Conservation (phyloP, 2,329 filamentous ascomycete genomes). For the Nothopassalora personata region DNA sequence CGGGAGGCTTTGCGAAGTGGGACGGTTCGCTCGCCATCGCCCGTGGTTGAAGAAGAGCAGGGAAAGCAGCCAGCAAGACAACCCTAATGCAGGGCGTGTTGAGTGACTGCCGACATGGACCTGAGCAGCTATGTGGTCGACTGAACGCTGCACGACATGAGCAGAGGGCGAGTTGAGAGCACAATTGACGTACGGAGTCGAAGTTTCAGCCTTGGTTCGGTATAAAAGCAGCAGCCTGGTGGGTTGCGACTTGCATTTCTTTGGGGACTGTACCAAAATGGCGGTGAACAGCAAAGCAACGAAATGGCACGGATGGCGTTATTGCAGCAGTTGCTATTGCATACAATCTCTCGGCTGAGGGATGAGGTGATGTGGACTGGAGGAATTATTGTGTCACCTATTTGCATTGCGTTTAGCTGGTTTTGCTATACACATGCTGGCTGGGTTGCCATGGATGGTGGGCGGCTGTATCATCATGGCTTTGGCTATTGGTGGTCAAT, state of each 20-base stretch:
- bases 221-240: constrained; percentile 9
- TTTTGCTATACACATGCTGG: background rate
- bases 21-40: constrained; percentile 25
- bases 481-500: background rate
- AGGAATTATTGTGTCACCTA: background rate
- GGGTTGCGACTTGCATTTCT: constrained; percentile 5
- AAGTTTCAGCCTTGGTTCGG: constrained; percentile 12
- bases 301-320: constrained; percentile 2
- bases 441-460: background rate
- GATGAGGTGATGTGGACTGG: background rate
- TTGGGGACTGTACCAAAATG: constrained; percentile 12
- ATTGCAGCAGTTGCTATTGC: background rate
- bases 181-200: constrained; percentile 7
- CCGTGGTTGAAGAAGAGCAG: constrained; percentile 25
- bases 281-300: constrained; percentile 9
- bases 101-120: background rate
- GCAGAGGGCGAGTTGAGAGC: background rate
- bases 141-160: background rate
- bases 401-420: background rate
- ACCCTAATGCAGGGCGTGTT: background rate
- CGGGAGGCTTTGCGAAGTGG: constrained; percentile 27
- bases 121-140: background rate
- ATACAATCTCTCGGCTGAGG: background rate
- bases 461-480: constrained; percentile 1
- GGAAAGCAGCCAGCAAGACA: background rate